Conservation (phyloP, 495 filamentous ascomycete species). For the Sordaria brevicollis region DNA sequence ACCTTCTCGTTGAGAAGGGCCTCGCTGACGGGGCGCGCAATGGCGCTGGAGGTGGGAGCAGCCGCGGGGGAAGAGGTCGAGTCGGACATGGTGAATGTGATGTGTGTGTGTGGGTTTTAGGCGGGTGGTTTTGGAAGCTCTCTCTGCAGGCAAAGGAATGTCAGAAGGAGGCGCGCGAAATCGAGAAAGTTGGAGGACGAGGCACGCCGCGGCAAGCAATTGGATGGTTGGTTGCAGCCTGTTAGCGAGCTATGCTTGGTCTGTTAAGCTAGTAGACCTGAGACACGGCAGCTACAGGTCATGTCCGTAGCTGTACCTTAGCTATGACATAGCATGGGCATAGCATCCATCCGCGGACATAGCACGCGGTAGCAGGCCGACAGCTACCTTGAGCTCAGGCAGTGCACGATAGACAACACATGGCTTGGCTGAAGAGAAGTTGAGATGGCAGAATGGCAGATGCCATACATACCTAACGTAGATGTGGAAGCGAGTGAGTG, state of each 20-base stretch:
- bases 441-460: neutral
- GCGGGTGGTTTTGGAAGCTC: neutral
- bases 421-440: neutral
- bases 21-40: conserved; percentile 75
- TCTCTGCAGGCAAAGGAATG: neutral
- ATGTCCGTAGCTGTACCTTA: neutral
- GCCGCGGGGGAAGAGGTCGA: conserved; percentile 15
- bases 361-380: neutral
- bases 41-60: conserved; percentile 23
- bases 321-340: neutral
- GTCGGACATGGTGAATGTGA: conserved; percentile 32
- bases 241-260: neutral
- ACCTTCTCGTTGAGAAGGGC: conserved; percentile 95
- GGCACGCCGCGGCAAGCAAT: too few species aligned
- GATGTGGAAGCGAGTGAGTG: neutral
- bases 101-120: neutral
- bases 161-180: neutral
- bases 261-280: neutral
- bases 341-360: neutral
- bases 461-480: neutral
- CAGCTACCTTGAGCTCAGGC: neutral
- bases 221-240: neutral
- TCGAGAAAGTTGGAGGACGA: neutral
- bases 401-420: neutral
- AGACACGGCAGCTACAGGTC: neutral